phyloP scores from a whole-genome alignment of 306 rosid genomes.

The Cucurbita maxima region DNA sequence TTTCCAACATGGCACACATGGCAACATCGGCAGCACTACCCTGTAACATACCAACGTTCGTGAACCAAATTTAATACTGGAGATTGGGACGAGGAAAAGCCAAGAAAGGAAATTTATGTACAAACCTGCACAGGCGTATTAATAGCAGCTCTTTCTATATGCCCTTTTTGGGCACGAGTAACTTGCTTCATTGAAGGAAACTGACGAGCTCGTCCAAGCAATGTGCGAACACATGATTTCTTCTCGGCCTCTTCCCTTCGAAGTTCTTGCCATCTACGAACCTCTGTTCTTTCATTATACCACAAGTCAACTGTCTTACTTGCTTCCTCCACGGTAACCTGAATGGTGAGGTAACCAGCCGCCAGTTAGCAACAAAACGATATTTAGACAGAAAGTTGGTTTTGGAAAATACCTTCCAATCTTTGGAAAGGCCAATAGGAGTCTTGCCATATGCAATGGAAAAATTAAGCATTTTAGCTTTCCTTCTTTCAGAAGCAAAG shows the following conservation, averaged over 20 bases:
- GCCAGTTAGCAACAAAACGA: slow-evolving; percentile 3
- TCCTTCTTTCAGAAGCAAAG: slow-evolving; percentile 85
- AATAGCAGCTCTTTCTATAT: slow-evolving; percentile 91
- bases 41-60: slow-evolving; percentile 31
- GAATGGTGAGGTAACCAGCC: slow-evolving; percentile 6
- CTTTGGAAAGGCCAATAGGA: slow-evolving; percentile 79
- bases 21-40: slow-evolving; percentile 99
- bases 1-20: slow-evolving; percentile 96
- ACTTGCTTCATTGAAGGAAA: slow-evolving; percentile 57
- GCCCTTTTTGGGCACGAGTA: slow-evolving; percentile 55
- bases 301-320: slow-evolving; percentile 73
- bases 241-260: slow-evolving; percentile 62
- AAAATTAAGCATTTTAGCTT: slow-evolving; percentile 94
- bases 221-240: slow-evolving; percentile 41
- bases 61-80: neutral
- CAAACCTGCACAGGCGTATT: slow-evolving; percentile 92
- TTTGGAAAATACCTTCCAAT: slow-evolving; percentile 62
- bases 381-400: neutral
- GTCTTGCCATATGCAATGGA: slow-evolving; percentile 97
- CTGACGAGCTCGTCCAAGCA: slow-evolving; percentile 71
- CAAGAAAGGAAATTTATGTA: slow-evolving; percentile 3
- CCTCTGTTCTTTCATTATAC: slow-evolving; percentile 87
- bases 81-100: slow-evolving; percentile 1
- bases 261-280: slow-evolving; percentile 54
- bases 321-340: slow-evolving; percentile 89